phyloP scores from a whole-genome alignment of 2,329 filamentous ascomycete species.

The Davidsoniella australis region DNA sequence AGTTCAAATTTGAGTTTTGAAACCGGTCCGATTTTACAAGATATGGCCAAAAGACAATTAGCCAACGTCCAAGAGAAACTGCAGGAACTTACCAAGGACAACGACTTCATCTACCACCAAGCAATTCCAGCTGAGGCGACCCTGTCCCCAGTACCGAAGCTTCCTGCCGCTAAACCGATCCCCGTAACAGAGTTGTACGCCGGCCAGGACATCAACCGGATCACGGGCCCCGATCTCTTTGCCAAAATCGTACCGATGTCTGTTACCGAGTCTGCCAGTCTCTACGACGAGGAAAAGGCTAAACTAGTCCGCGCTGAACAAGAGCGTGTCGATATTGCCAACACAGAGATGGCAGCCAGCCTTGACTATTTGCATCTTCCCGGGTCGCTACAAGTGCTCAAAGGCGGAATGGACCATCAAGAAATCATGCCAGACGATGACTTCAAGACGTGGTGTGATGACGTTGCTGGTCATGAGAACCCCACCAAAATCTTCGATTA shows the following conservation, averaged over 20 bases:
- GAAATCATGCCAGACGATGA: constrained; percentile 66
- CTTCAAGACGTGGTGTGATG: constrained; percentile 85
- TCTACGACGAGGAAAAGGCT: constrained; percentile 97
- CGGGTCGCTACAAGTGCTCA: constrained; percentile 74
- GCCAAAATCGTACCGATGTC: constrained; percentile 91
- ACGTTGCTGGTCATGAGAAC: constrained; percentile 70
- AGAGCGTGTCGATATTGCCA: constrained; percentile 80
- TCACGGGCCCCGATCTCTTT: constrained; percentile 93
- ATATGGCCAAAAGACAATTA: constrained; percentile 69
- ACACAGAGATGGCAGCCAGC: constrained; percentile 89
- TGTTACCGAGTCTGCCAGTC: constrained; percentile 87
- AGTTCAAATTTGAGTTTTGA: constrained; percentile 75
- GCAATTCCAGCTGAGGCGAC: constrained; percentile 73
- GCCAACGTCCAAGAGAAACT: constrained; percentile 69
- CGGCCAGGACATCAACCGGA: constrained; percentile 89
- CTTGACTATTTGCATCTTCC: constrained; percentile 86
- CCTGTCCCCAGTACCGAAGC: constrained; percentile 65
- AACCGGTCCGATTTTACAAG: constrained; percentile 54
- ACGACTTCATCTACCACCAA: constrained; percentile 97
- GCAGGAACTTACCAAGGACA: constrained; percentile 65
- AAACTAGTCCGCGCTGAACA: constrained; percentile 88
- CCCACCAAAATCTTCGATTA: constrained; percentile 66
- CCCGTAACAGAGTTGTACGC: constrained; percentile 93
- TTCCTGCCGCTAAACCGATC: constrained; percentile 91
- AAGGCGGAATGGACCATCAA: constrained; percentile 83